phyloP scores from a whole-genome alignment of 371 early-diverging fungal genomes.

The Cokeromyces recurvatus region DNA sequence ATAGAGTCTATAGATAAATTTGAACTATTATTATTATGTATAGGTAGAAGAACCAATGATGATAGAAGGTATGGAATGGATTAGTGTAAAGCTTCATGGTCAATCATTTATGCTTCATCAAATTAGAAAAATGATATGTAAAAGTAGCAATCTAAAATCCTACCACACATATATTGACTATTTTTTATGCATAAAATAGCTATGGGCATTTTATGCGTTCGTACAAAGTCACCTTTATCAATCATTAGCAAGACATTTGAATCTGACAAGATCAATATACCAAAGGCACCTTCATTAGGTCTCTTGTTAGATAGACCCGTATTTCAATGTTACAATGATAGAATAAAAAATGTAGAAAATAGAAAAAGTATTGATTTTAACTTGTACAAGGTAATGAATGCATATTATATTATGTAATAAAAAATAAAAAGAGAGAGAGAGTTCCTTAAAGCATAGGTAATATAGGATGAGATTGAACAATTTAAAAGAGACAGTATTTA shows the following conservation, averaged over 20 bases:
- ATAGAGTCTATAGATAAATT: too few relatives aligned
- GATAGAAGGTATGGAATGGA: conserved; percentile 85
- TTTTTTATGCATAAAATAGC: conserved; percentile 27
- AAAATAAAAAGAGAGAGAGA: too few relatives aligned
- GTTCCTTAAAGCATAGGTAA: too few relatives aligned
- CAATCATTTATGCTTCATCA: conserved; percentile 99
- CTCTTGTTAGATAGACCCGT: conserved; percentile 83
- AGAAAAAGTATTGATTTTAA: conserved; percentile 41
- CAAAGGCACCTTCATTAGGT: conserved; percentile 98
- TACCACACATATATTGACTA: too few relatives aligned
- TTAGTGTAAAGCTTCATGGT: conserved; percentile 90
- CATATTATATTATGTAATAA: too few relatives aligned
- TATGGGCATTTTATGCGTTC: conserved; percentile 77
- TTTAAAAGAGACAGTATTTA: conserved; percentile 86
- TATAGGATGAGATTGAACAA: conserved; percentile 61
- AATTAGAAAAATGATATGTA: conserved; percentile 99
- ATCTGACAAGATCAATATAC: conserved; percentile 77
- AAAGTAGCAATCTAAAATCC: conserved; percentile 2
- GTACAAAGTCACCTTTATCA: conserved; percentile 64
- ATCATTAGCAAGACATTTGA: conserved; percentile 66
- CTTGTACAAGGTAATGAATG: conserved; percentile 37
- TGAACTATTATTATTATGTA: too few relatives aligned
- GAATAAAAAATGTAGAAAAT: conserved; percentile 8
- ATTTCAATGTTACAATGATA: conserved; percentile 65
- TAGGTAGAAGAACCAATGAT: conserved; percentile 72